A percentile compares a stretch with the other conserved stretches of the same genome.
phyloP scores from a whole-genome alignment of 2,329 filamentous ascomycete species.

The Xylariaceae sp. region DNA sequence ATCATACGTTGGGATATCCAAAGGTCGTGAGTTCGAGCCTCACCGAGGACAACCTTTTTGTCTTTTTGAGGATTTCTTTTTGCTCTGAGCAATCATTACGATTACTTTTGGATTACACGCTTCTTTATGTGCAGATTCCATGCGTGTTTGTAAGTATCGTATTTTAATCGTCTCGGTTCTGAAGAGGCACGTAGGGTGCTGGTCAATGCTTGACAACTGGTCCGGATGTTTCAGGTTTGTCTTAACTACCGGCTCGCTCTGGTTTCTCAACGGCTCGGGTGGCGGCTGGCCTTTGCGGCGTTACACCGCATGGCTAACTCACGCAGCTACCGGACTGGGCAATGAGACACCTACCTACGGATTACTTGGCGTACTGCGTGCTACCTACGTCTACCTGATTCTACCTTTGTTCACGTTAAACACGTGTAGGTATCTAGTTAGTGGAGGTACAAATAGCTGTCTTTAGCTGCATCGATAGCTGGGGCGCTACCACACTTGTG shows the following conservation, averaged over 20 bases:
- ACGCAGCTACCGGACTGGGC: not conserved
- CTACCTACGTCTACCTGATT: not conserved
- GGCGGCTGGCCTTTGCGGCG: not conserved
- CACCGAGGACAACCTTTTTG: conserved; percentile 36
- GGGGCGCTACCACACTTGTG: not conserved
- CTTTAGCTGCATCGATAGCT: not conserved
- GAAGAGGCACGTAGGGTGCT: too few relatives aligned
- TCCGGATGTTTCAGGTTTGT: too few relatives aligned
- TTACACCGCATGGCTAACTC: not conserved
- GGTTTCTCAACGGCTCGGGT: not conserved
- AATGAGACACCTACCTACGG: not conserved
- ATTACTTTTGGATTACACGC: not conserved
- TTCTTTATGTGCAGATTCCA: not conserved
- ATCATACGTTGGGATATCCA: conserved; percentile 32
- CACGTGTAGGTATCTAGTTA: not conserved
- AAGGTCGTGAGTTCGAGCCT: conserved; percentile 49
- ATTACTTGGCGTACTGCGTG: not conserved
- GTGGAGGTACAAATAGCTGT: not conserved
- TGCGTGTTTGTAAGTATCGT: not conserved
- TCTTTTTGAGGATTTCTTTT: not conserved
- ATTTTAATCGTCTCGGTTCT: too few relatives aligned
- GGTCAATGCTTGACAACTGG: too few relatives aligned
- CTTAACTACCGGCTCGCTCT: too few relatives aligned
- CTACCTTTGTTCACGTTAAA: not conserved
- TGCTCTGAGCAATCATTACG: not conserved